phyloP scores from a whole-genome alignment of 2,329 filamentous ascomycete species.

The Amauroascus verrucosus region DNA sequence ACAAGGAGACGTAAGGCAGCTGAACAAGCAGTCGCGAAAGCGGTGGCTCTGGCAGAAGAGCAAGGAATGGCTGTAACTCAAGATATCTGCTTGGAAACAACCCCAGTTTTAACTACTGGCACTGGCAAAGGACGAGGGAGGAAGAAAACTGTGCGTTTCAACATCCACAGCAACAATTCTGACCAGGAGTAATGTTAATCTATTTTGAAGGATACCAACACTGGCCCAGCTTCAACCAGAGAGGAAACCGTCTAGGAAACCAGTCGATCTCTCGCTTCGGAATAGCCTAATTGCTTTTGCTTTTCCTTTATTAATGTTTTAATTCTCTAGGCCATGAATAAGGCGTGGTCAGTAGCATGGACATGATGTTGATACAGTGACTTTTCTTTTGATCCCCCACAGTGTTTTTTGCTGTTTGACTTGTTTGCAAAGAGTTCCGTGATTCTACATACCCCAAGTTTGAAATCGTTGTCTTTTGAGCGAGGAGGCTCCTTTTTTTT shows the following conservation, averaged over 20 bases:
- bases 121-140: neutral
- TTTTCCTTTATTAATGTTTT: too few relatives aligned
- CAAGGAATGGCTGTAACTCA: neutral
- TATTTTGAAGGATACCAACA: neutral
- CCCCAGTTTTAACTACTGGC: neutral
- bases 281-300: too few relatives aligned
- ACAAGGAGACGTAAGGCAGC: constrained; percentile 4
- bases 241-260: neutral
- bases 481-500: too few relatives aligned
- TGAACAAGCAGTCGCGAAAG: neutral
- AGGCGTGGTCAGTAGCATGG: too few relatives aligned
- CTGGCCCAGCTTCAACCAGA: neutral
- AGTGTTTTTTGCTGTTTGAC: too few relatives aligned
- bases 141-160: constrained; percentile 13
- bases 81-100: neutral
- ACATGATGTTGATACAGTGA: too few relatives aligned
- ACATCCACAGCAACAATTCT: constrained; percentile 6
- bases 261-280: neutral
- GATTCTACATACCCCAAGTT: too few relatives aligned
- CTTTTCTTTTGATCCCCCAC: too few relatives aligned
- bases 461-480: too few relatives aligned
- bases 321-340: too few relatives aligned
- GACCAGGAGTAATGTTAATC: neutral
- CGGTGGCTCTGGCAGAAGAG: neutral
- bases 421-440: too few relatives aligned